Evolutionary conservation across 495 filamentous ascomycete species (phyloP).

Genomic region (Hypoxylon trugodes): DNA sequence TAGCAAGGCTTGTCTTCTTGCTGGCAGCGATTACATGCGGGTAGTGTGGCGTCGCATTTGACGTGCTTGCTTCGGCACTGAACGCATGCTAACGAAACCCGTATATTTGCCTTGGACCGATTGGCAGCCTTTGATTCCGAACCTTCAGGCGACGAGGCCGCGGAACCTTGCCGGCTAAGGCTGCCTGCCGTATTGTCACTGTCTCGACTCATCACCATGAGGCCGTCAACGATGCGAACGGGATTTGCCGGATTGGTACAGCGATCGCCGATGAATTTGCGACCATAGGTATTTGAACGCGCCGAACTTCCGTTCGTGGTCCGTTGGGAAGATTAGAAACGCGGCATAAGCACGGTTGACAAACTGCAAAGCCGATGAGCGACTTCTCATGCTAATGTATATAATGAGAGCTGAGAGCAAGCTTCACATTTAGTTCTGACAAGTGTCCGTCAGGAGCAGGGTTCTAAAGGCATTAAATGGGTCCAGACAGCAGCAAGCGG

Average conservation of each 20-base stretch:
- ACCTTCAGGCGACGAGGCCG: constrained; percentile 36
- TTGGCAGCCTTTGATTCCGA: constrained; percentile 35
- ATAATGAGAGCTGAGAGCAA: constrained; percentile 27
- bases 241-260: constrained; percentile 1
- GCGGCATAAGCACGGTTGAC: constrained; percentile 29
- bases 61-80: constrained; percentile 67
- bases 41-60: constrained; percentile 66
- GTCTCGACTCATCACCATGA: constrained; percentile 38
- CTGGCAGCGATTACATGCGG: constrained; percentile 56
- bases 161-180: constrained; percentile 31
- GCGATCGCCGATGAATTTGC: constrained; percentile 3
- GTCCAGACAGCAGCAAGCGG: constrained; percentile 27
- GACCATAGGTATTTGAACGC: constrained; percentile 2
- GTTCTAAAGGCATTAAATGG: constrained; percentile 35
- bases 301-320: constrained; percentile 27
- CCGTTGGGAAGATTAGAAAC: constrained; percentile 14
- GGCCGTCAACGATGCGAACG: constrained; percentile 6
- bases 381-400: constrained; percentile 32
- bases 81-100: constrained; percentile 62
- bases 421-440: constrained; percentile 43
- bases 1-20: constrained; percentile 56
- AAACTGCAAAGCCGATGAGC: constrained; percentile 27
- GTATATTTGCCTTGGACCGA: constrained; percentile 44
- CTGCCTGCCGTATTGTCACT: constrained; percentile 33
- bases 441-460: constrained; percentile 26